Base-by-base conservation (phyloP, 2,329 filamentous ascomycete species). In the Colletotrichum simmondsii region DNA sequence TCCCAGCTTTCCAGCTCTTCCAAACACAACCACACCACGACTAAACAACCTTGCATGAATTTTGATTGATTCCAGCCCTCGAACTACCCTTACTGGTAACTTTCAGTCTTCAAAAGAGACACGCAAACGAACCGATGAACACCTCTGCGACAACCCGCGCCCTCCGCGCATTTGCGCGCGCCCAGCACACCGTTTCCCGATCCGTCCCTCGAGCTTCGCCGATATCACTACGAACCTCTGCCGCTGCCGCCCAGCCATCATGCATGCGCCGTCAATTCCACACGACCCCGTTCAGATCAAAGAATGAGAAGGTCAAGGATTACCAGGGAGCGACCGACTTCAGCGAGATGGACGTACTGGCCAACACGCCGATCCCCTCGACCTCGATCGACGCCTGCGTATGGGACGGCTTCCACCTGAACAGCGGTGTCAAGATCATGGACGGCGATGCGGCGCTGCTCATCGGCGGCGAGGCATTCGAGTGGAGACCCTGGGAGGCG, bases 311-410 rank as follows among this genome's bases (percentile, higher is more conserved):
- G 1, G 16, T 53, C 32, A 72, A 73, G 22, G 71, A 73, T 14
- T 73, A 73, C 62, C 60, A 72, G 7, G 82, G 83, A 3, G 80
- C 82, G 14, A 88, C 88, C 2, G 92, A 97, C 83, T 95, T 98
- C 77, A 85, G 84, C 54, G 88, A 89, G 16, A 87, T 98, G 75
- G 92, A 99, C 80, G 92, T 99, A 7, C 88, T 98, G 5, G 92
- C 90, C 53, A 91, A 91, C 76, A 91, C 92, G 1, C 93, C 95
- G 0, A 87, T 90, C 4, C 97, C 96, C 0, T 92, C 95, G 0
- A 98, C 95, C 0, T 91, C 92, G 2, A 91, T 99, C 58, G 95
- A 98, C 77, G 91, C 93, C 6, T 97, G 94, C 83, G 90, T 93
- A 72, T 85, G 89, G 72, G 92, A 96, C 77, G 97, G 97, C 1